Base-by-base conservation (phyloP, 169 alveolate species). In the Fabrea salina region DNA sequence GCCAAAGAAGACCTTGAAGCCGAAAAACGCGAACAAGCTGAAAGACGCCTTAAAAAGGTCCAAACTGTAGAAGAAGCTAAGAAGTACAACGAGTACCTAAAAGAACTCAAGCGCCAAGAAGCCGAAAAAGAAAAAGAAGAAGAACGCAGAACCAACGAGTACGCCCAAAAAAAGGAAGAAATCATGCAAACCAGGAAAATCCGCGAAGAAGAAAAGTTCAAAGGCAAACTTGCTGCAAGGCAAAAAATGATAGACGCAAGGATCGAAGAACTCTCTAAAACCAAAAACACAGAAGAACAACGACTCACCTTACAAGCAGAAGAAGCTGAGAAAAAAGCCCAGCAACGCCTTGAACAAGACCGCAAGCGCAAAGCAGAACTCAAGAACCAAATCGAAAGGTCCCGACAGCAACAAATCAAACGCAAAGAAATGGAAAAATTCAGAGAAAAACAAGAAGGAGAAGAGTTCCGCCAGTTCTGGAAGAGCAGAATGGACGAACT, bases 241-340 rank as follows among this genome's bases (percentile, higher is more conserved):
- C 86, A 88, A 49, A 88, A 76, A 61, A 43, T 88, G 68, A 82
- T 84, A 33, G 89, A 88, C 47, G 53, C 75, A 51, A 79, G 86
- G 57, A 71, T 82, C 22, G 89, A 57, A 35, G 64, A 64, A 49
- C 70, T 84, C 7, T 37, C 37, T 11, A 75, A 66, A 22, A 61
- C 76, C 30, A 78, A 76, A 50, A 84, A 67, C 50, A 81, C 82
- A 32, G 93, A 88, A 74, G 89, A 88, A 19, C 85, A 79, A 58
- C 71, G 80, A 25, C 67, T 88, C 37, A 80, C 54, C 59, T 82
- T 79, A 27, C 79, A 78, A 33, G 79, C 82, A 2, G 51, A 59
- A 56, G 93, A 84, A 44, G 89, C 89, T 13, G 93, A 88, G 64
- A 87, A 84, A 22, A 84, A 85, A 59, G 86, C 89, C n/a, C 59